Percentiles rank a stretch among this genome's conserved stretches.
phyloP scores from a whole-genome alignment of 805 yeast species.

The Kurtzmaniella fragi region DNA sequence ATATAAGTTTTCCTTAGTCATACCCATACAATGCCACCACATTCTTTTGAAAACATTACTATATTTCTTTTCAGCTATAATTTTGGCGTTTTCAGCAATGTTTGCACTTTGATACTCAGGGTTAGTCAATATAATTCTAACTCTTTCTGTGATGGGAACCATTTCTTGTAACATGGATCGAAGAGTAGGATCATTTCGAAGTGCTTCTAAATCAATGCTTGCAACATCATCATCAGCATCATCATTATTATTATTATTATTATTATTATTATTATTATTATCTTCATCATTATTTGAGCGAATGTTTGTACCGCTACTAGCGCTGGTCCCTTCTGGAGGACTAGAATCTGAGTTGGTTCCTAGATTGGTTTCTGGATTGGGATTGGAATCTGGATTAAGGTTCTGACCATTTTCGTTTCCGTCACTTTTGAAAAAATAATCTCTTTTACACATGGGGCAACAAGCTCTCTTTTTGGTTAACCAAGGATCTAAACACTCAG shows the following conservation, averaged over 20 bases:
- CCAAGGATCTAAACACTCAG: conserved; percentile 81
- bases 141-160: conserved; percentile 39
- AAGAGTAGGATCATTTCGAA: conserved; percentile 33
- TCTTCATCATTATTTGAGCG: background rate
- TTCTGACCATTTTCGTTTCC: conserved; percentile 3
- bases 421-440: conserved; percentile 44
- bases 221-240: conserved; percentile 9
- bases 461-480: conserved; percentile 67
- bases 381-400: too few relatives aligned
- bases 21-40: conserved; percentile 57
- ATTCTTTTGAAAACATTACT: conserved; percentile 23
- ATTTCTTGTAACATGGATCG: conserved; percentile 34
- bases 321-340: too few relatives aligned
- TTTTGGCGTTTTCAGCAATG: conserved; percentile 42
- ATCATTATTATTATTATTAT: conserved; percentile 10
- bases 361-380: too few relatives aligned
- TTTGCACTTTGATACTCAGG: conserved; percentile 25
- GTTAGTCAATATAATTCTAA: conserved; percentile 35
- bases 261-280: conserved; percentile 2
- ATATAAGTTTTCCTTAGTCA: conserved; percentile 42
- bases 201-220: conserved; percentile 23
- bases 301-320: background rate
- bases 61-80: conserved; percentile 30
- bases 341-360: too few relatives aligned
- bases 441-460: conserved; percentile 80